Evolutionary conservation across 2,329 filamentous ascomycete species (phyloP), one percentile per base, ranked within the genome.

Genomic region (Fusarium incarnatum): DNA sequence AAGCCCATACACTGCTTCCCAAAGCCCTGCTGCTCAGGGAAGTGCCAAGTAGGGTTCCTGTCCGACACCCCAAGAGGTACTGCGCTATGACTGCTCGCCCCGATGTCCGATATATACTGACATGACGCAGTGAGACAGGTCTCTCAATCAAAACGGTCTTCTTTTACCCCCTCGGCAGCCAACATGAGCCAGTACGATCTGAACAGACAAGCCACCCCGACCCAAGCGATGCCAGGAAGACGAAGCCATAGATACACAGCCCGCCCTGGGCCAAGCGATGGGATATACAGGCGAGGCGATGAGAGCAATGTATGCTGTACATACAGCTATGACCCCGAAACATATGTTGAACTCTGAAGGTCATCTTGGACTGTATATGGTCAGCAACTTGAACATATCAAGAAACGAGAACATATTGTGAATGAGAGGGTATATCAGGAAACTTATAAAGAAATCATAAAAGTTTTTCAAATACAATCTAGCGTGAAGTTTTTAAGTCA

Each of bases 381-480:
- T 74, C 23, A 74, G 64, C 44, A 11, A 40, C 55, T n/a, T 55
- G 55, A 23, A 27, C 22, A 40, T 7, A 34, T 6, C 27, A 40
- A 22, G 30, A 27, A 8, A 47, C 37, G n/a, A 18, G 64, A 18
- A 42, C 27, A 9, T 34, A 61, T 32, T 18, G 42, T 25, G 18
- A 49, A 10, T 23, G 13, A 8, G 4, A n/a, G 22, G 22, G 16
- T 4, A 28, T 28, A 47, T 79, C 77, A 80, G 78, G 68, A 76
- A 80, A 79, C 71, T 65, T 71, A 66, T 76, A 66, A 75, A 71
- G 60, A 68, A 67, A 80, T 80, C 79, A 81, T 72, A 48, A 77
- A 79, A 79, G 72, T 53, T 64, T 78, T 74, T 84, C 81, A 83
- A 81, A 81, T 83, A 83, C 81, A 82, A 83, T 83, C 81, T 83